Conservation (phyloP, 2,329 filamentous ascomycete species). For the Colletotrichum agaves region DNA sequence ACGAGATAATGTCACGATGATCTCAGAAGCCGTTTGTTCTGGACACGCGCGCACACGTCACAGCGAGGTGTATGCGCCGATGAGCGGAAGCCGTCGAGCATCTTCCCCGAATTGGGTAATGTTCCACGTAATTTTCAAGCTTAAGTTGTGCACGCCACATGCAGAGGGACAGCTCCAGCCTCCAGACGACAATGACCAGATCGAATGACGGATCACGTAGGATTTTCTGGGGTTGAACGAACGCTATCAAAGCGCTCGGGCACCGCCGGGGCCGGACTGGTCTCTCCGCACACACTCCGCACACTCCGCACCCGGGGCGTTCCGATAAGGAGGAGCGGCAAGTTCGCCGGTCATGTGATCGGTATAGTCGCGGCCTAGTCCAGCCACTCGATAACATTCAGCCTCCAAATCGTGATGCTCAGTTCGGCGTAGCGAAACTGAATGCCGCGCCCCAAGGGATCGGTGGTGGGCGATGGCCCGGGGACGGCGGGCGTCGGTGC, state of each 20-base stretch:
- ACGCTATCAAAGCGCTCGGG: conserved; percentile 6
- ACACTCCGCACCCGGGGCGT: conserved; percentile 14
- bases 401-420: conserved; percentile 20
- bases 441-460: conserved; percentile 16
- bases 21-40: not conserved
- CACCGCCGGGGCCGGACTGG: not conserved
- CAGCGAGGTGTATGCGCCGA: not conserved
- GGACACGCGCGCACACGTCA: not conserved
- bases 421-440: conserved; percentile 14
- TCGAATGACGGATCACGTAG: conserved; percentile 9
- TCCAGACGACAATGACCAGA: conserved; percentile 9
- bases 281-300: conserved; percentile 15
- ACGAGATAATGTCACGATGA: conserved; percentile 13
- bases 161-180: not conserved
- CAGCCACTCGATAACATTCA: conserved; percentile 14
- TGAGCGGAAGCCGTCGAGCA: not conserved
- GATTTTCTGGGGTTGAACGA: conserved; percentile 18
- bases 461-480: conserved; percentile 3
- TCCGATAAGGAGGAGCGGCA: conserved; percentile 9
- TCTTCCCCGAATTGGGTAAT: conserved; percentile 12
- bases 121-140: not conserved
- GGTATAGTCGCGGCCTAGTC: not conserved
- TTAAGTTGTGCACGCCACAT: conserved; percentile 9
- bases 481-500: conserved; percentile 3
- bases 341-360: conserved; percentile 15